Conservation (phyloP, 169 alveolate species). For the Plasmodium sp. region DNA sequence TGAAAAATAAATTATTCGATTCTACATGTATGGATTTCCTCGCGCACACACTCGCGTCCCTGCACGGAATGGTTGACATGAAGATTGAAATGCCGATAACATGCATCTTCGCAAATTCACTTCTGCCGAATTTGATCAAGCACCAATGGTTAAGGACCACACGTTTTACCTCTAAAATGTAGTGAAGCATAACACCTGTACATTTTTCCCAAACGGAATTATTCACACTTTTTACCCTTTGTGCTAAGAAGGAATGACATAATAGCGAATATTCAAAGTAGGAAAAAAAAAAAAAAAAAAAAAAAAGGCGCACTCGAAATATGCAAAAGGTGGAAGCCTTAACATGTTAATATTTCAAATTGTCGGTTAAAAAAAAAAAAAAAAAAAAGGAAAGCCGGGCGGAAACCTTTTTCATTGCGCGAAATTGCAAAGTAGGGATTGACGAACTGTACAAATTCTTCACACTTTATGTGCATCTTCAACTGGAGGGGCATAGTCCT, state of each 20-base stretch:
- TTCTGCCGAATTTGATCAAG: not conserved
- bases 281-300: not conserved
- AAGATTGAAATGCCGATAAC: not conserved
- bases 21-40: not conserved
- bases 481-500: not conserved
- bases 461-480: not conserved
- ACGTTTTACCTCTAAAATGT: not conserved
- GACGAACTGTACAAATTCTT: not conserved
- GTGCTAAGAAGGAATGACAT: not conserved
- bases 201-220: not conserved
- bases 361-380: not conserved
- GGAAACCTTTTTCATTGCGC: not conserved
- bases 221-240: not conserved
- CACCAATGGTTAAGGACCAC: not conserved
- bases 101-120: not conserved
- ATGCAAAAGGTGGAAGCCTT: not conserved
- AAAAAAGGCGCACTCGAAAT: not conserved
- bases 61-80: not conserved
- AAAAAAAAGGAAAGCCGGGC: not conserved
- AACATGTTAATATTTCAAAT: not conserved
- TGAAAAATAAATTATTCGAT: not conserved
- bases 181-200: not conserved
- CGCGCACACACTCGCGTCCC: not conserved
- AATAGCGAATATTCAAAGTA: not conserved
- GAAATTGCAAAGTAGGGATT: constrained; percentile 1